A percentile compares a stretch with the other conserved stretches of the same genome.
phyloP scores from a whole-genome alignment of 305 asterid genomes.

The Solanum hybrid region DNA sequence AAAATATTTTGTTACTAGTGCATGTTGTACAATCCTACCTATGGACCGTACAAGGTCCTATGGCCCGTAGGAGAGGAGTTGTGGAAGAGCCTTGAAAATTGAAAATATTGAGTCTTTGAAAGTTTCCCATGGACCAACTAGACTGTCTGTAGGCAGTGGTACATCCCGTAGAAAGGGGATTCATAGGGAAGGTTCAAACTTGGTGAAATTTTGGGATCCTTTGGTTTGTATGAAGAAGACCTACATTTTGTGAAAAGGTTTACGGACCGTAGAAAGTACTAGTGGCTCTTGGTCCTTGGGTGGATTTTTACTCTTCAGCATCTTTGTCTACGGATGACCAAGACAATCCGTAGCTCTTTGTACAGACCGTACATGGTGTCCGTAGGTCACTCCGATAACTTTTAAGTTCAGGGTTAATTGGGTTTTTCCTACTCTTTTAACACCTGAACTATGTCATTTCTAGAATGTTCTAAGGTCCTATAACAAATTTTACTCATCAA shows the following conservation, averaged over 20 bases:
- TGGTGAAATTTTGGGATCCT: background rate
- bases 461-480: no score
- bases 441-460: background rate
- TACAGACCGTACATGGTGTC: background rate
- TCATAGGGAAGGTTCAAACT: background rate
- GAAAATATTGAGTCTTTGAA: background rate
- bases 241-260: background rate
- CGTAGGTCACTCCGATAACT: background rate
- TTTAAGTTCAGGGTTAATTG: background rate
- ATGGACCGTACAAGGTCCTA: no score
- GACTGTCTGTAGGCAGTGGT: background rate
- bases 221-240: background rate
- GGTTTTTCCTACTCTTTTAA: background rate
- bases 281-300: background rate
- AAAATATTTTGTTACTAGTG: background rate
- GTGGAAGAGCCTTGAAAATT: background rate
- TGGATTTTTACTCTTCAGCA: background rate
- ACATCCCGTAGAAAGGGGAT: background rate
- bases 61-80: background rate
- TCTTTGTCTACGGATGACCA: background rate
- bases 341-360: background rate
- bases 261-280: background rate
- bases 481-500: no score
- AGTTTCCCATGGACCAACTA: background rate
- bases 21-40: background rate